Conservation (phyloP, 257 asterid genomes). For the Petrea volubilis region DNA sequence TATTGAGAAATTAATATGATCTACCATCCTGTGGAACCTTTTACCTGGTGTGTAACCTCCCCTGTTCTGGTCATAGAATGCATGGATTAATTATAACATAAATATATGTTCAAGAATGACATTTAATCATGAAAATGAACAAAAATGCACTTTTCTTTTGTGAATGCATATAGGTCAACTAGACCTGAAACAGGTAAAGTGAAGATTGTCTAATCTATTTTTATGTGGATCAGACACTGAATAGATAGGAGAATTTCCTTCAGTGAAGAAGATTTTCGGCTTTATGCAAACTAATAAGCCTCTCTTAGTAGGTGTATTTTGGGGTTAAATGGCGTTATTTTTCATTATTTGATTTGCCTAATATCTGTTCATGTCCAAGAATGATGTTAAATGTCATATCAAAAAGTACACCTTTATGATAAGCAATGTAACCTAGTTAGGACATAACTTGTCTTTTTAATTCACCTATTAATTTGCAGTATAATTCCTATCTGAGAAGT, state of each 20-base stretch:
- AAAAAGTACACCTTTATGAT: background rate
- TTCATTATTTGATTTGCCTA: background rate
- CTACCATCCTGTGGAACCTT: background rate
- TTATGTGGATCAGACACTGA: background rate
- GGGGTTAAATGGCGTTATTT: background rate
- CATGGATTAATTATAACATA: background rate
- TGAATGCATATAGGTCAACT: background rate
- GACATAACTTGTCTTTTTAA: background rate
- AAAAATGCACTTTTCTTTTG: background rate
- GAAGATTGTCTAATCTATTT: background rate
- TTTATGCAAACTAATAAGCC: background rate
- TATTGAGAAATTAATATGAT: background rate
- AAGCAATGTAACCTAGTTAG: background rate
- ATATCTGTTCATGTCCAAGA: background rate
- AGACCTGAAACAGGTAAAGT: background rate
- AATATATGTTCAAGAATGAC: background rate
- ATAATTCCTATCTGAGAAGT: background rate
- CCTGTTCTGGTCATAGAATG: background rate
- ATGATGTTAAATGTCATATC: background rate
- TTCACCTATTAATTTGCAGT: background rate
- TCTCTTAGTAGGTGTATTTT: background rate
- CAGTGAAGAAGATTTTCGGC: background rate
- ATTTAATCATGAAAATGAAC: background rate
- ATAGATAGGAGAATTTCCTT: background rate
- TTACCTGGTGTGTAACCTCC: background rate